Evolutionary conservation across 2,329 filamentous ascomycete species (phyloP), one percentile per base, ranked within the genome.

Genomic region (Pyrenophora graminea): DNA sequence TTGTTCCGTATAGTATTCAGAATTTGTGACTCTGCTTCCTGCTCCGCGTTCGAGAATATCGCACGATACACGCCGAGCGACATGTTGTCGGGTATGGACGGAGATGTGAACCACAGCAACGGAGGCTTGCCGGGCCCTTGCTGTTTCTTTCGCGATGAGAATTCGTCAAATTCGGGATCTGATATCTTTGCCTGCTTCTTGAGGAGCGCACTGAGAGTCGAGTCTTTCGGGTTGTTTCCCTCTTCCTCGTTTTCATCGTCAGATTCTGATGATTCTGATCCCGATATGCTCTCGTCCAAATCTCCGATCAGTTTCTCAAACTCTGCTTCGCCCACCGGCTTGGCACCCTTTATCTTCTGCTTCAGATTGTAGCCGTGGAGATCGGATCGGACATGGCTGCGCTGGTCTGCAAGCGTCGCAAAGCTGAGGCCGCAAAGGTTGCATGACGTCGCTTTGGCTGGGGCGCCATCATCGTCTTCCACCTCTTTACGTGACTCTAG

Each of bases 281-380:
- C 94, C 1, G 94, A 97, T 53, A 95, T 82, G 66, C 89, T 94
- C 78, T 99, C 93, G 62, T 97, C 90, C 30, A 99, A 79, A 52
- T 94, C 85, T 62, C 86, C 90, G 6, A 97, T 81, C 6, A 97
- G 80, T 69, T 87, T 90, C 70, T 94, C 90, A 61, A 99, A 99
- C 30, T 96, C 91, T 6, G 69, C 72, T 68, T 99, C 94, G 1
- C 85, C 84, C 1, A 97, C 87, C 0, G 89, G 75, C 8, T 81
- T 82, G 51, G 81, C 80, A 0, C 90, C 90, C 39, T 90, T 85
- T 49, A 96, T 77, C 77, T 90, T 96, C 70, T 93, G 89, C 75
- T 96, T 97, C 55, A 97, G 76, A 70, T 99, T 99, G 76, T 97
- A 99, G 59, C 88, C 84, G 72, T 99, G 94, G 41, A 95, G 80